Conservation (phyloP, 768 basidiomycete species). For the Neoboletus brunneissimus region DNA sequence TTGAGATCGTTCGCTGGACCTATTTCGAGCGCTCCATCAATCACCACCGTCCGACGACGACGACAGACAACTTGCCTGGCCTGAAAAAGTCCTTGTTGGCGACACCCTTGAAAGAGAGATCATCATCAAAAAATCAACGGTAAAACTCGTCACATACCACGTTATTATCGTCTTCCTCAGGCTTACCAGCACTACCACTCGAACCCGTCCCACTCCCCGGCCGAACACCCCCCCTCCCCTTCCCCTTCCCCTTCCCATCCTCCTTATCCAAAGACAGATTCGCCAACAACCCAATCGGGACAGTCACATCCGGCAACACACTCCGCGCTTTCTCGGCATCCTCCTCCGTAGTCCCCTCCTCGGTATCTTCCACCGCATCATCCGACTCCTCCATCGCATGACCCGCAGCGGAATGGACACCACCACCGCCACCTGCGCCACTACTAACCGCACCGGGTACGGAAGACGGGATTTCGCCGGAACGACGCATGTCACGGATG, state of each 20-base stretch:
- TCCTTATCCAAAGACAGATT: conserved; percentile 63
- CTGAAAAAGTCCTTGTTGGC: conserved; percentile 79
- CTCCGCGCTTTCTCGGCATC: conserved; percentile 47
- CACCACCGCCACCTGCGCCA: neutral
- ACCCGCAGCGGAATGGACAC: neutral
- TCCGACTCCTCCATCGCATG: conserved; percentile 38
- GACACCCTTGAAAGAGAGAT: conserved; percentile 58
- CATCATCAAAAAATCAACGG: no score
- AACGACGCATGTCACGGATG: conserved; percentile 32
- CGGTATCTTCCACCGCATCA: conserved; percentile 31
- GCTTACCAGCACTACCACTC: conserved; percentile 17
- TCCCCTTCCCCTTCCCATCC: conserved; percentile 41
- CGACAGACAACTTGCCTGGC: conserved; percentile 49
- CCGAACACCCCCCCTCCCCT: conserved; percentile 35
- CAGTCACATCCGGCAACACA: conserved; percentile 63
- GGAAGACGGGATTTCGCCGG: conserved; percentile 13
- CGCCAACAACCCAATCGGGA: conserved; percentile 75
- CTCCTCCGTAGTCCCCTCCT: conserved; percentile 34
- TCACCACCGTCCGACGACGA: neutral
- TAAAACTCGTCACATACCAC: no score
- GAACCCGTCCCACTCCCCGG: conserved; percentile 21
- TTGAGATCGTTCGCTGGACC: conserved; percentile 71
- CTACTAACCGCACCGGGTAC: neutral
- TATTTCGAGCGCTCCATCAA: conserved; percentile 18
- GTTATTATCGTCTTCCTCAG: conserved; percentile 59